These are phyloP conservation scores for Conticribra weissflogii DNA, from an alignment of 108 stramenopile genomes.

Conservation along the genomic window DNA sequence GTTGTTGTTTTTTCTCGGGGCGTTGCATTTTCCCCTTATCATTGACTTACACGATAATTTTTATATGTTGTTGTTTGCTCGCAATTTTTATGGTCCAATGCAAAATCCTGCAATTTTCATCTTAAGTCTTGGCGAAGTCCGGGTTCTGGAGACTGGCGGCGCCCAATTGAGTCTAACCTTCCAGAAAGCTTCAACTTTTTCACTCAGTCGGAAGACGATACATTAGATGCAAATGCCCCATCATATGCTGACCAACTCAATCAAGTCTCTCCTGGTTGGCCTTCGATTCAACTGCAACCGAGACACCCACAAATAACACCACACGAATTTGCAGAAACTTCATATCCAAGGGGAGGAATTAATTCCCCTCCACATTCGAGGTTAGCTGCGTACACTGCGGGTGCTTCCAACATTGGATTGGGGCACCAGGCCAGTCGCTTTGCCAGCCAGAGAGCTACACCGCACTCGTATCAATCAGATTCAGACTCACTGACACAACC, in stretches of 20 bases:
- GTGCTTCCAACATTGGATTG: neutral
- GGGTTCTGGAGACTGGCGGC: neutral
- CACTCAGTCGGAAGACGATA: neutral
- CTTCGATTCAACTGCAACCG: neutral
- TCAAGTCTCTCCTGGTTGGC: neutral
- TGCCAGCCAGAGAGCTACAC: constrained; percentile 8
- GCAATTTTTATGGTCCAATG: neutral
- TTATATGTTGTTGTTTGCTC: neutral
- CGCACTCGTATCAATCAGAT: constrained; percentile 17
- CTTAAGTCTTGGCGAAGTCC: neutral
- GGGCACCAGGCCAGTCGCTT: neutral
- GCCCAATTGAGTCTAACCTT: neutral
- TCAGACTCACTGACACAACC: neutral
- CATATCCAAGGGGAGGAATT: constrained; percentile 17
- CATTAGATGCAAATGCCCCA: neutral
- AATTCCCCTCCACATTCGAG: constrained; percentile 17
- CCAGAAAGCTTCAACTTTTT: neutral
- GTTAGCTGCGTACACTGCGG: constrained; percentile 16
- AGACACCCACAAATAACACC: constrained; percentile 2
- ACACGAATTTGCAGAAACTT: constrained; percentile 3
- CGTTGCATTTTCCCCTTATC: too few species aligned
- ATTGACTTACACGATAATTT: neutral
- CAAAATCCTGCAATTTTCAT: neutral
- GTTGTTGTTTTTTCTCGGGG: too few species aligned
- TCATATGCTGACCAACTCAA: neutral